Base-by-base conservation (phyloP, 2,329 filamentous ascomycete genomes). In the Arthrinium phaeospermum region DNA sequence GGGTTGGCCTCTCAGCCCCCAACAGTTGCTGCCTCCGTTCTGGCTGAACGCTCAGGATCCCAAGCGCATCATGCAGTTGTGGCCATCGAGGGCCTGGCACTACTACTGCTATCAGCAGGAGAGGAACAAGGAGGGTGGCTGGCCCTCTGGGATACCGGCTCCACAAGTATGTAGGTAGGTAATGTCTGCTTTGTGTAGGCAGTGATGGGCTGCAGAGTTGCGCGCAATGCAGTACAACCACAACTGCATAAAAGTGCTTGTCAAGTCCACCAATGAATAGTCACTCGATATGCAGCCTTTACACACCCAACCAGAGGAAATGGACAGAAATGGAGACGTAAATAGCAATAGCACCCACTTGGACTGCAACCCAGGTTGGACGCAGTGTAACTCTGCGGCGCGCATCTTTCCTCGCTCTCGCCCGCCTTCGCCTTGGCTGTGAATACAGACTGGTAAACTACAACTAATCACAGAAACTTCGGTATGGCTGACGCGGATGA, bases 371-470 rank as follows among this genome's bases (percentile, higher is more conserved):
- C 45, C 45, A 69, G 67, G 13, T 34, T 53, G 13, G 37, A 70
- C 30, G 47, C 68, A 53, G 68, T 57, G 68, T 57, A 70, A 70
- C 68, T 8, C 47, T 57, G 68, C 68, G 68, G 68, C 68, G 47
- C 68, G 68, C 47, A 45, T 47, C 68, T 70, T 34, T 51, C 41
- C 30, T 61, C 53, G 34, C 53, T 22, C 53, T 34, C 19, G 34
- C 53, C 53, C 27, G 10, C 30, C 30, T 61, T 16, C 30, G 53
- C 19, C 53, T 61, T 37, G 53, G 34, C 30, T 37, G n/a, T 64
- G 57, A n/a, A 19, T 34, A 37, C 13, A 30, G 2, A 30, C 27
- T 64, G 22, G 30, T n/a, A n/a, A 41, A 19, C 30, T 64, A 41
- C 34, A n/a, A n/a, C 19, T 64, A 10, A 41, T 64, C 34, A 19